These are phyloP conservation scores for Eucalyptus polybractea DNA, from an alignment of 345 rosid species.

Conservation along the genomic window DNA sequence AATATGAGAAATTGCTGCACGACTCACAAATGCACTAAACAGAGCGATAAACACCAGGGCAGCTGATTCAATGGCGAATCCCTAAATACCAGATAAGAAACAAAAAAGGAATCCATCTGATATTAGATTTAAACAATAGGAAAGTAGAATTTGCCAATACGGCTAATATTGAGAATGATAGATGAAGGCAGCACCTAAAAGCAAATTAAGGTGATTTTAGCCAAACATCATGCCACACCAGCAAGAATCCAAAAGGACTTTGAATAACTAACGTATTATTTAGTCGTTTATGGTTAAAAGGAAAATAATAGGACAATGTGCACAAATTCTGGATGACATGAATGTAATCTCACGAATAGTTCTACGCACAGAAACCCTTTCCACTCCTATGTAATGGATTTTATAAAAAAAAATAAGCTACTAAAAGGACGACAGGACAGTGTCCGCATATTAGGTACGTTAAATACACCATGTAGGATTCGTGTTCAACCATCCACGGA, in stretches of 20 bases:
- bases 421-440: not conserved
- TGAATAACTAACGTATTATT: not conserved
- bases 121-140: not conserved
- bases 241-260: not conserved
- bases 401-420: not conserved
- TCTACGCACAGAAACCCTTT: not conserved
- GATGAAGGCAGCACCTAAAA: not conserved
- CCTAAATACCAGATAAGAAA: not conserved
- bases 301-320: not conserved
- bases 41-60: conserved; percentile 23
- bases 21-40: conserved; percentile 25
- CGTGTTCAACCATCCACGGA: too few relatives aligned
- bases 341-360: not conserved
- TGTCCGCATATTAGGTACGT: too few relatives aligned
- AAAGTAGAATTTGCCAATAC: not conserved
- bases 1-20: conserved; percentile 5
- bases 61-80: conserved; percentile 30
- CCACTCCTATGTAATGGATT: not conserved
- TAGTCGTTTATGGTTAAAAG: not conserved
- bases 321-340: not conserved
- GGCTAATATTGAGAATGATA: not conserved
- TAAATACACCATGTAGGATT: too few relatives aligned
- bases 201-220: not conserved
- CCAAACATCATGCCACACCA: not conserved
- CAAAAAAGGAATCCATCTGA: not conserved